phyloP scores from a whole-genome alignment of 805 yeast genomes.

The Clavispora fructus region DNA sequence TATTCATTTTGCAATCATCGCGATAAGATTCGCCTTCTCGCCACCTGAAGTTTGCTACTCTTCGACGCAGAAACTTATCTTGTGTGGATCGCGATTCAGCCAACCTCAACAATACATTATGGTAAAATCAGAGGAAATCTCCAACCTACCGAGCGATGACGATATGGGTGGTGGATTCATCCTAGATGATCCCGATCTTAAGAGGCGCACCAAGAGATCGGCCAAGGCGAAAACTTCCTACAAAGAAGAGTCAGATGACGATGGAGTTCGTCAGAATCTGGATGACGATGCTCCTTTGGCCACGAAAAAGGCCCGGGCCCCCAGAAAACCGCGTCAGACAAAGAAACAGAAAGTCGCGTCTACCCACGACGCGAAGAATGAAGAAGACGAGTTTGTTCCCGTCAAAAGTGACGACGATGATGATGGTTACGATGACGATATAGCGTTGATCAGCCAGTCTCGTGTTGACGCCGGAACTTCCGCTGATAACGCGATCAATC shows the following conservation, averaged over 20 bases:
- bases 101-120: neutral
- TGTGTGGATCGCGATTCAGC: neutral
- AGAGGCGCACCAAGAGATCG: slow-evolving; percentile 5
- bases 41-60: neutral
- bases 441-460: slow-evolving; percentile 24
- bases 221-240: slow-evolving; percentile 11
- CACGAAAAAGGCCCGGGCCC: slow-evolving; percentile 1
- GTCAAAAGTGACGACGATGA: slow-evolving; percentile 2
- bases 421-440: slow-evolving; percentile 27
- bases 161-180: slow-evolving; percentile 14
- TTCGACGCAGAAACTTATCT: neutral
- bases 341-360: slow-evolving; percentile 5
- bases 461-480: slow-evolving; percentile 21
- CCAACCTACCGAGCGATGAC: slow-evolving; percentile 2
- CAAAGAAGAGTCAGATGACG: slow-evolving; percentile 22
- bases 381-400: slow-evolving; percentile 5
- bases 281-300: slow-evolving; percentile 21
- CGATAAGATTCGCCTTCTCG: neutral
- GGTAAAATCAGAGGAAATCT: neutral
- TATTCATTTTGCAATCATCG: neutral
- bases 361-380: neutral
- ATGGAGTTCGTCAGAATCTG: slow-evolving; percentile 7
- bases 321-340: slow-evolving; percentile 20
- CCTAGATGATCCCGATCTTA: slow-evolving; percentile 12
- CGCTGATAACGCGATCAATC: slow-evolving; percentile 19